Evolutionary conservation across 345 rosid species (phyloP).

Genomic region (Eucalyptus coolabah): DNA sequence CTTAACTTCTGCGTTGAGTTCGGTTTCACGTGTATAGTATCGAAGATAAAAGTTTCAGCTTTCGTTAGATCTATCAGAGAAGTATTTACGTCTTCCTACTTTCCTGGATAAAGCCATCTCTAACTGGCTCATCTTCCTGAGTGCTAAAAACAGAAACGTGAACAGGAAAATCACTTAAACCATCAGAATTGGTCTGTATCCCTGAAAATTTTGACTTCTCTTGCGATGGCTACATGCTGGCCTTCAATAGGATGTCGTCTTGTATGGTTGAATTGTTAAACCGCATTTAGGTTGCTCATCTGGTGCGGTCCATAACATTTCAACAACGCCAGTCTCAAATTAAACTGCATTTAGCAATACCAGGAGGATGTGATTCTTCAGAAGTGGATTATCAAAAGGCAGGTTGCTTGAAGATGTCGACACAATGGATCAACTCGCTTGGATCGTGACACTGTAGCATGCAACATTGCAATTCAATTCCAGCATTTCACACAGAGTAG

Average conservation of each 20-base stretch:
- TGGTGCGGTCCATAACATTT: background rate
- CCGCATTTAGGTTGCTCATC: background rate
- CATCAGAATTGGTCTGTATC: background rate
- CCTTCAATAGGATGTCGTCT: background rate
- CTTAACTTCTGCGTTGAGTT: too few relatives aligned
- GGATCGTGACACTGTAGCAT: background rate
- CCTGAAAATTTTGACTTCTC: background rate
- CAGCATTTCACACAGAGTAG: background rate
- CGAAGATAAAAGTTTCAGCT: too few relatives aligned
- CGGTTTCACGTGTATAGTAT: too few relatives aligned
- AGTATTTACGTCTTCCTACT: too few relatives aligned
- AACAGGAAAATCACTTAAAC: background rate
- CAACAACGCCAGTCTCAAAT: background rate
- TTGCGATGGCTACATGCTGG: background rate
- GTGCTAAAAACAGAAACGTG: too few relatives aligned
- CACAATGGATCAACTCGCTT: background rate
- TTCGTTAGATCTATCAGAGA: too few relatives aligned
- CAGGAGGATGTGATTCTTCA: background rate
- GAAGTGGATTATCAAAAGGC: constrained; percentile 1
- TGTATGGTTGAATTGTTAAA: background rate
- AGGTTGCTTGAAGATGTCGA: background rate
- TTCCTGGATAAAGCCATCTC: too few relatives aligned
- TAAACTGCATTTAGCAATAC: background rate
- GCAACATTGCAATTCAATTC: background rate
- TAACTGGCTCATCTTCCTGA: too few relatives aligned